phyloP scores from a whole-genome alignment of 306 rosid species.

The Canavalia gladiata region DNA sequence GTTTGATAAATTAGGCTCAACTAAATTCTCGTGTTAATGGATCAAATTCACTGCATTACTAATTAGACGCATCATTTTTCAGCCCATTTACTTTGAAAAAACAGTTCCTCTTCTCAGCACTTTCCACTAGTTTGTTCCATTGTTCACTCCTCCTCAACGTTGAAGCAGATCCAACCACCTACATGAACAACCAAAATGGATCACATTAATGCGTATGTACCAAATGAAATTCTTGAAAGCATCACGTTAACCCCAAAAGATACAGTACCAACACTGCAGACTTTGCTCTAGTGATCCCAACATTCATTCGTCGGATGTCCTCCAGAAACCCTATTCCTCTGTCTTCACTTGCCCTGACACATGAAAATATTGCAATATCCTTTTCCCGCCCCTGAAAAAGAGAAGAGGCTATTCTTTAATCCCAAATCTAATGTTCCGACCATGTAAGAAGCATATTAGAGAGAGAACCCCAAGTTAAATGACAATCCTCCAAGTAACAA shows the following conservation, averaged over 20 bases:
- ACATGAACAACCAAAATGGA: constrained; percentile 40
- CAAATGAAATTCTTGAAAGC: constrained; percentile 39
- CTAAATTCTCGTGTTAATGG: constrained; percentile 9
- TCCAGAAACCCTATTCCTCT: constrained; percentile 81
- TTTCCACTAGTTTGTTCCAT: constrained; percentile 88
- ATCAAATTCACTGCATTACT: constrained; percentile 31
- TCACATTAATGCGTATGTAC: constrained; percentile 3
- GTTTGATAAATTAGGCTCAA: constrained; percentile 15
- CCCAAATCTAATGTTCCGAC: constrained; percentile 29
- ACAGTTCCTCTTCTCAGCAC: constrained; percentile 74
- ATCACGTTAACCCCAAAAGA: constrained; percentile 32
- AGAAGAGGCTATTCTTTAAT: constrained; percentile 18
- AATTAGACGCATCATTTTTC: constrained; percentile 28
- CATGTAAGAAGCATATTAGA: constrained; percentile 26
- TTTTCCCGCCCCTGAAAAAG: constrained; percentile 89
- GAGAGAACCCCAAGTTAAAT: neutral
- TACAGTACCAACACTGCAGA: constrained; percentile 81
- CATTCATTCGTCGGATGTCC: constrained; percentile 88
- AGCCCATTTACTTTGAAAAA: constrained; percentile 67
- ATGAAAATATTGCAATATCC: constrained; percentile 88
- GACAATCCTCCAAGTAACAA: neutral
- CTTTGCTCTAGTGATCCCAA: constrained; percentile 96
- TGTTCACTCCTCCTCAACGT: constrained; percentile 72
- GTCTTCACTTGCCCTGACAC: constrained; percentile 86
- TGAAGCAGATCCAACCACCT: constrained; percentile 97